phyloP scores from a whole-genome alignment of 1,284 basidiomycete species.

The Irpex rosettiformis region DNA sequence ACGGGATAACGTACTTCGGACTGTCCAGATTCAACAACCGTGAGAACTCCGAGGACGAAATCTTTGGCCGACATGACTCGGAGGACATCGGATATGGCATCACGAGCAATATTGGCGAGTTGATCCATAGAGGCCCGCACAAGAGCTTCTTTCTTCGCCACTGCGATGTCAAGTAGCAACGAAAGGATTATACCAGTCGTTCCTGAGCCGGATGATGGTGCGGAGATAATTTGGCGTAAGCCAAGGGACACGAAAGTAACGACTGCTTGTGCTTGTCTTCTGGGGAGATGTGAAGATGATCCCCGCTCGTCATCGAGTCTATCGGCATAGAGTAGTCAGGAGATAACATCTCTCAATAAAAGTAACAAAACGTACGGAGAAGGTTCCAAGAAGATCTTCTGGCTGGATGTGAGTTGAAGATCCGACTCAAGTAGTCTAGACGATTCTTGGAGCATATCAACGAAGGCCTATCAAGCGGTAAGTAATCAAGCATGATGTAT shows the following conservation, averaged over 20 bases:
- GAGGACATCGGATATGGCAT: slow-evolving; percentile 46
- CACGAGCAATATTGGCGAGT: slow-evolving; percentile 45
- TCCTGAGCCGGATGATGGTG: slow-evolving; percentile 15
- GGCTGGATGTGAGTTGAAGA: slow-evolving; percentile 18
- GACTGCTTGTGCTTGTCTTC: slow-evolving; percentile 64
- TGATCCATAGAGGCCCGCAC: slow-evolving; percentile 34
- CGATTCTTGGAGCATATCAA: slow-evolving; percentile 67
- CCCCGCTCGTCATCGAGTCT: slow-evolving; percentile 49
- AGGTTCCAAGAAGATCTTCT: slow-evolving; percentile 55
- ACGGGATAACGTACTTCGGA: slow-evolving; percentile 33
- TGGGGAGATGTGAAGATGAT: slow-evolving; percentile 40
- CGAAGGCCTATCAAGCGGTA: slow-evolving; percentile 46
- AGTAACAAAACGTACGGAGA: slow-evolving; percentile 42
- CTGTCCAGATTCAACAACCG: slow-evolving; percentile 53
- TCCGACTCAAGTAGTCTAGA: slow-evolving; percentile 52
- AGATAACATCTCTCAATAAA: slow-evolving; percentile 1
- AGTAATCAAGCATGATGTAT: slow-evolving; percentile 10
- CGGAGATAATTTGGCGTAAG: slow-evolving; percentile 27
- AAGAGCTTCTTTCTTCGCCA: slow-evolving; percentile 28
- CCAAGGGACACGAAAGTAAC: slow-evolving; percentile 55
- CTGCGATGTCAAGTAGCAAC: slow-evolving; percentile 40
- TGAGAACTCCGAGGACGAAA: slow-evolving; percentile 52
- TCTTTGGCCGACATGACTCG: slow-evolving; percentile 63
- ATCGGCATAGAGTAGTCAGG: slow-evolving; percentile 22
- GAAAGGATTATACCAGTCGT: slow-evolving; percentile 41